phyloP scores from a whole-genome alignment of 768 basidiomycete species.

The Terana coerulea region DNA sequence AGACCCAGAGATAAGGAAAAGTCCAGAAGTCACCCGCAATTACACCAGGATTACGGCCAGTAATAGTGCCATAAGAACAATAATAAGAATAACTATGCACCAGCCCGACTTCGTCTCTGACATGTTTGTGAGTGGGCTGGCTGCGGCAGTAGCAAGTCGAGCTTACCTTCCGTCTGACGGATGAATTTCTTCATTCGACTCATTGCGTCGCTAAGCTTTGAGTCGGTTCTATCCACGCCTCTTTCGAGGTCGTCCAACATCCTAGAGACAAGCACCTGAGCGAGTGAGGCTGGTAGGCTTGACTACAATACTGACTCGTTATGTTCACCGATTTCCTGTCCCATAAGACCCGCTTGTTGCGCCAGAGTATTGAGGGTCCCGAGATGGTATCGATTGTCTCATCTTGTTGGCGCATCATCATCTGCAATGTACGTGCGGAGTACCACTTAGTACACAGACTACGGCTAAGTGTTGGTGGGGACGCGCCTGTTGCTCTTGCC shows the following conservation, averaged over 20 bases:
- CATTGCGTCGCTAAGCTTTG: constrained; percentile 63
- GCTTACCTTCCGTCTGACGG: constrained; percentile 74
- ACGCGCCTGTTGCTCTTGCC: constrained; percentile 81
- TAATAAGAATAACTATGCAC: constrained; percentile 82
- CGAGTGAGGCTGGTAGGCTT: not conserved
- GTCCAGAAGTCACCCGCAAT: constrained; percentile 9
- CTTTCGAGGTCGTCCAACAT: constrained; percentile 82
- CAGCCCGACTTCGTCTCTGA: constrained; percentile 84
- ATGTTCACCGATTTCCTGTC: constrained; percentile 87
- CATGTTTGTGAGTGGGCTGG: constrained; percentile 1
- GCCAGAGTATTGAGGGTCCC: constrained; percentile 78
- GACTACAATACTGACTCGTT: constrained; percentile 59
- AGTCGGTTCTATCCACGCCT: constrained; percentile 68
- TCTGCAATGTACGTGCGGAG: constrained; percentile 38
- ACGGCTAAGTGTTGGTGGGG: too few relatives aligned
- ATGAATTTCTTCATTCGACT: constrained; percentile 78
- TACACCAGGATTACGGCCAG: constrained; percentile 78
- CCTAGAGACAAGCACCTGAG: constrained; percentile 36
- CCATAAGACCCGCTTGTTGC: constrained; percentile 93
- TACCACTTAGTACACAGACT: too few relatives aligned
- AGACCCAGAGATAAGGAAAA: not conserved
- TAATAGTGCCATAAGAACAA: constrained; percentile 73
- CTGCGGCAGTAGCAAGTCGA: not conserved
- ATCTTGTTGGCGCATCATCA: constrained; percentile 89
- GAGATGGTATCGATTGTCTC: constrained; percentile 83